Percentiles rank a stretch among this genome's conserved stretches.
Evolutionary conservation across 257 asterid species (phyloP).

Genomic region (Mitragyna speciosa): DNA sequence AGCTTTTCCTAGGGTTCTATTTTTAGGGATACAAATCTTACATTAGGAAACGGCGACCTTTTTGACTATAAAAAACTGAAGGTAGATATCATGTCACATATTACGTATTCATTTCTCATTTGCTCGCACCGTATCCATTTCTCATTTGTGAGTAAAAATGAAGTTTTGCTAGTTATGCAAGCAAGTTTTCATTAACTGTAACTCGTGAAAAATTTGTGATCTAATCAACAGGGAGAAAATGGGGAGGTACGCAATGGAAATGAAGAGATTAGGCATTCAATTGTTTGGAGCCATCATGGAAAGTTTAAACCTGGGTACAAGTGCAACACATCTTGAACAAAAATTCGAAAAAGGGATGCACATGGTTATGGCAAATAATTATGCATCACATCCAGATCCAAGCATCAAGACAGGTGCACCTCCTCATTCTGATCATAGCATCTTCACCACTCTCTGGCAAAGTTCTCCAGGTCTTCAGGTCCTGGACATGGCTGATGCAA

Average conservation of each 20-base stretch:
- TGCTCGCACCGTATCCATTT: too few species aligned
- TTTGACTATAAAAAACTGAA: too few species aligned
- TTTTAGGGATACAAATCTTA: too few species aligned
- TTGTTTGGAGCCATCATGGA: conserved; percentile 1
- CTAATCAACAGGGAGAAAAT: background rate
- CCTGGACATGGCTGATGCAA: background rate
- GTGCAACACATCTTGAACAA: background rate
- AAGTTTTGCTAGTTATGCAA: too few species aligned
- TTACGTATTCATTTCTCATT: too few species aligned
- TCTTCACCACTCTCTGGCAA: conserved; percentile 7
- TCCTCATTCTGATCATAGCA: background rate
- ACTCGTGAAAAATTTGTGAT: background rate
- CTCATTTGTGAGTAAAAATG: too few species aligned
- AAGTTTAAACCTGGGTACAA: background rate
- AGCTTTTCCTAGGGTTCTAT: too few species aligned
- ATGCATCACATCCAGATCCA: background rate
- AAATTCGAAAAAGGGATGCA: background rate
- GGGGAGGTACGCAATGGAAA: background rate
- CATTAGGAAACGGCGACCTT: too few species aligned
- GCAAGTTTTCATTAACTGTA: too few species aligned
- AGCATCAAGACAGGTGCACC: conserved; percentile 6
- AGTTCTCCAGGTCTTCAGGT: conserved; percentile 3
- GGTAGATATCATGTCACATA: too few species aligned
- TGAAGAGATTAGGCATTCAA: background rate
- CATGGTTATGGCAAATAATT: background rate